Base-by-base conservation (phyloP, 192 early-diverging fungal species). In the Mortierella alpina region DNA sequence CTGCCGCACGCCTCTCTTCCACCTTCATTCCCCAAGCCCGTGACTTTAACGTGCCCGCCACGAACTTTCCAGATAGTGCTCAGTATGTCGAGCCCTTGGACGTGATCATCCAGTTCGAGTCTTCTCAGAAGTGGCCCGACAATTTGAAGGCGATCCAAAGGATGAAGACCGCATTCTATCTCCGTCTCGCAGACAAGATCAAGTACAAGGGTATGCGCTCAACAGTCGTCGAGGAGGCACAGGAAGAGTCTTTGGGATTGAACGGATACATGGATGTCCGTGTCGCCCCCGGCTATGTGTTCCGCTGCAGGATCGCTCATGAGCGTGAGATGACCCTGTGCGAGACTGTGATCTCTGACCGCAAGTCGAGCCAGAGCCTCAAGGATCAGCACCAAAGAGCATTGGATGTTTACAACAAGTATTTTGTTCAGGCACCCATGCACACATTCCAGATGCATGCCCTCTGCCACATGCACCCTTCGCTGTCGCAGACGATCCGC, bases 81-180 rank as follows among this genome's bases (percentile, higher is more conserved):
- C 83, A 89, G 75, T 93, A 83, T 64, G 85, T 93, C 41, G 90
- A 91, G 64, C 90, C 92, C 12, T 83, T 96, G 65, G 93, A 95
- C 40, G 89, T 95, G 6, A 61, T 93, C 10, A 86, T 99, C 52
- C 93, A 95, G 72, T 94, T 99, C 83, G 93, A 97, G 63, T 62
- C 82, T 10, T 95, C 95, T 11, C 85, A 80, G 42, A 91, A 93
- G 73, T 99, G 96, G 96, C 96, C 97, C 17, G 92, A 94, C 83
- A 93, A 98, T 63, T 82, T 97, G 2, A 82, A 75, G 4, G 95
- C 96, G 7, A 88, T 99, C 61, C 93, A 96, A 86, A 92, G 93
- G 50, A 90, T 96, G 86, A 99, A 99, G 82, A 75, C 87, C 1
- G 96, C 97, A 9, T 96, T 98, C 67, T 90, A 92, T 69, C 79